A percentile compares a stretch with the other conserved stretches of the same genome.
These are phyloP conservation scores for Pezicula carpinea DNA, from an alignment of 2,329 filamentous ascomycete species.

Conservation along the genomic window DNA sequence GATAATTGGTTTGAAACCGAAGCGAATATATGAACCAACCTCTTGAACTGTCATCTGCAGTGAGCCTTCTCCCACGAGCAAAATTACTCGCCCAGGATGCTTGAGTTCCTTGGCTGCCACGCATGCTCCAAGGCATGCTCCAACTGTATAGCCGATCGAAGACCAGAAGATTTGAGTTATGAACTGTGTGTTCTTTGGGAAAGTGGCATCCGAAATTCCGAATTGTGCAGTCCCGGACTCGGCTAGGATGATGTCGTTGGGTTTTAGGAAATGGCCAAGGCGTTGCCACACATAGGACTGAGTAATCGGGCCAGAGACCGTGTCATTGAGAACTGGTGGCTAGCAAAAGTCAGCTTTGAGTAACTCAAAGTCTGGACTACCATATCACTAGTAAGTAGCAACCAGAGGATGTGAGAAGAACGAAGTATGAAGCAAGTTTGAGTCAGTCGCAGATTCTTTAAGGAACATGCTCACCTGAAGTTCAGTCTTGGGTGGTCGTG, in stretches of 20 bases:
- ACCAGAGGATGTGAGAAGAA: no score
- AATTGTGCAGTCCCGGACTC: slow-evolving; percentile 55
- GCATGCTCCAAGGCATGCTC: slow-evolving; percentile 49
- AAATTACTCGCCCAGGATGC: slow-evolving; percentile 41
- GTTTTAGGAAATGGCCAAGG: slow-evolving; percentile 40
- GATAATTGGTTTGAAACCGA: slow-evolving; percentile 43
- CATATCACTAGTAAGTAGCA: no score
- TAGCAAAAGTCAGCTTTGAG: slow-evolving; percentile 1
- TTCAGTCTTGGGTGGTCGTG: slow-evolving; percentile 5
- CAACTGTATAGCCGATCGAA: slow-evolving; percentile 57
- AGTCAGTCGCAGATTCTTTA: no score
- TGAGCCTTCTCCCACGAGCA: slow-evolving; percentile 60
- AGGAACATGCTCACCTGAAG: slow-evolving; percentile 10
- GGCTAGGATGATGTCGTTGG: slow-evolving; percentile 50
- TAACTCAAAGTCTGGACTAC: background rate
- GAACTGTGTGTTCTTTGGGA: slow-evolving; percentile 43
- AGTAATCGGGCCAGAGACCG: slow-evolving; percentile 35
- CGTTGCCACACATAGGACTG: slow-evolving; percentile 45
- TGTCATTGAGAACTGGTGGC: slow-evolving; percentile 13
- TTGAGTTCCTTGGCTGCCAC: slow-evolving; percentile 45
- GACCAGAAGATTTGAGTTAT: slow-evolving; percentile 53
- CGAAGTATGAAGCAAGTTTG: no score
- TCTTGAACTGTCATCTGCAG: slow-evolving; percentile 65
- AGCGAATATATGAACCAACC: slow-evolving; percentile 56
- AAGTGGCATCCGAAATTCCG: slow-evolving; percentile 44